These are phyloP conservation scores for Hortiboletus rubellus DNA, from an alignment of 1,284 basidiomycete species.

Conservation along the genomic window DNA sequence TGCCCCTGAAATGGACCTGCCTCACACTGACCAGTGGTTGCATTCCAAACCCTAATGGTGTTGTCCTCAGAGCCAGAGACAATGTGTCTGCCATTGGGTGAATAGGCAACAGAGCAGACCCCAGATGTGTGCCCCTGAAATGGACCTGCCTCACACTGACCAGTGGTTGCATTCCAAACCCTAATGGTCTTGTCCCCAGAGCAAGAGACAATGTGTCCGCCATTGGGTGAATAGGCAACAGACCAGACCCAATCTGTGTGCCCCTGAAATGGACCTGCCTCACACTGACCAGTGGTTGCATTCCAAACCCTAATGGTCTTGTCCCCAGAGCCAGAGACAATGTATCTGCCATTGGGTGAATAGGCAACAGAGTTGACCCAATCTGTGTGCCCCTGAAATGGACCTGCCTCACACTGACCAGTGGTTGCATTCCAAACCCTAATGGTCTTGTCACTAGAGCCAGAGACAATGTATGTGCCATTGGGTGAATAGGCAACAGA, in stretches of 20 bases:
- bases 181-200: background rate
- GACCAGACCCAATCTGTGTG: background rate
- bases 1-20: background rate
- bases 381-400: background rate
- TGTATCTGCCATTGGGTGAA: background rate
- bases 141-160: background rate
- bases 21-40: background rate
- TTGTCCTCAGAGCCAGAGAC: too few species aligned
- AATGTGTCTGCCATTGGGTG: background rate
- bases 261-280: too few species aligned
- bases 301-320: background rate
- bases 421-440: too few species aligned
- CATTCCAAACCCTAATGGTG: too few species aligned
- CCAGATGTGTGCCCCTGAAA: background rate
- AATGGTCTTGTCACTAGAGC: too few species aligned
- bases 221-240: constrained; percentile 2
- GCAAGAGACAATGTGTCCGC: background rate
- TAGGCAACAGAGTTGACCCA: background rate
- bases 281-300: too few species aligned
- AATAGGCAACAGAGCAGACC: background rate
- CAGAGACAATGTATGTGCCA: too few species aligned
- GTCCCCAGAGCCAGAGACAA: background rate
- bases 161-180: too few species aligned
- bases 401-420: too few species aligned
- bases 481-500: too few species aligned